Evolutionary conservation across 1,139 yeast species (phyloP), one percentile per base, ranked within the genome.

Genomic region (Saccharomyces pastorianus): DNA sequence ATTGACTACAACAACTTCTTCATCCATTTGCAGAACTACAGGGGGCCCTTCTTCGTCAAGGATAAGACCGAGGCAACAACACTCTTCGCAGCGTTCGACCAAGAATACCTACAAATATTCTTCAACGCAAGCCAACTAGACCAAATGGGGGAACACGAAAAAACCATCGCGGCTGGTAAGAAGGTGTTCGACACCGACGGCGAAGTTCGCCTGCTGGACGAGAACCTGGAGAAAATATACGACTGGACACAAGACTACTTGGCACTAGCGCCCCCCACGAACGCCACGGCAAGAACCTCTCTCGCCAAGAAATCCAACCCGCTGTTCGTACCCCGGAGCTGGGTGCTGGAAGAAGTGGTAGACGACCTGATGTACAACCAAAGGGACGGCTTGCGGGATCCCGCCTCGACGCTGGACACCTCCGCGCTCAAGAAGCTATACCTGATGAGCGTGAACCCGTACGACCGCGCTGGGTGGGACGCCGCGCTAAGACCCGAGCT

Each of bases 271-370:
- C 67, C 69, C 3, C 26, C 32, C 14, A 32, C 27, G 13, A 6
- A 7, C 25, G 73, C 77, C 63, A 63, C 74, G 3, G 64, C 71
- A 29, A 74, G 87, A 46, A 61, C 61, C 4, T 61, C 59, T 3
- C 62, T 75, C 8, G 80, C 89, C 56, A 64, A 71, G 13, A 54
- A 61, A 2, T 76, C 73, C 53, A 93, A 93, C 64, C 99, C 99
- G 2, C 66, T 80, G 44, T 91, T 93, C 64, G 77, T 88, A 14
- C 95, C 96, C 14, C 78, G 93, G 57, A 87, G 84, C 60, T 89
- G 96, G 93, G 83, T 91, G 52, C 73, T 93, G 53, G 91, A 89
- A 55, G 93, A 90, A 58, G 96, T 89, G 0, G 85, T 88, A 53
- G 75, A 78, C 32, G 71, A 72, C 26, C 60, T 71, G 2, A 62